Base-by-base conservation (phyloP, 2,329 filamentous ascomycete species). In the Cryphonectria carpinicola region DNA sequence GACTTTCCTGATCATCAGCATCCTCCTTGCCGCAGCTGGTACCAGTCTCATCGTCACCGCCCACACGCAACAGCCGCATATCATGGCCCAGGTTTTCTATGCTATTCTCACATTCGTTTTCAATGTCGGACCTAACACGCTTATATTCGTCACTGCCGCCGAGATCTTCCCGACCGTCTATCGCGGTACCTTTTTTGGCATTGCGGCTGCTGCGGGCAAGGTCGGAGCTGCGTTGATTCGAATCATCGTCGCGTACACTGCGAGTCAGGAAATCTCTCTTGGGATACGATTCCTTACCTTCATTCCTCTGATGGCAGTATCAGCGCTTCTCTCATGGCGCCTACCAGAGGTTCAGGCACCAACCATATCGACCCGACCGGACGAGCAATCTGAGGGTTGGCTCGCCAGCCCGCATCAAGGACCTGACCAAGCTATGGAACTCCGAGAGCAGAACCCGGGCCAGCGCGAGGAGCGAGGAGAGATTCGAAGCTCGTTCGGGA, bases 111-210 rank as follows among this genome's bases (percentile, higher is more conserved):
- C 75, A 58, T 76, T 78, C 43, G 69, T 77, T 37, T 78, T 76
- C 69, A 79, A 78, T 63, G 69, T 77, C 22, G 78, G 78, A 0
- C 77, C 78, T 3, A 79, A 78, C 65, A 77, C 77, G 7, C 66
- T 79, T 1, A 78, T 75, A 22, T 79, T 79, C 65, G 74, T 80
- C 25, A 60, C 79, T 37, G 74, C 78, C 0, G 78, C 75, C 35
- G 79, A 80, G 71, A 74, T 79, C 19, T 80, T 77, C 65, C 77
- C 77, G 13, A 78, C 77, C 2, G 75, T 75, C 10, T 77, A 76
- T 65, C 75, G 79, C n/a, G 77, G 76, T 5, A 77, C 77, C 3
- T 77, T 77, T 62, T 77, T 78, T 64, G 79, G 78, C 11, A 70
- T 79, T 39, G 74, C 77, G 4, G 78, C 78, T 10, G 78, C 77